These are phyloP conservation scores for Trapa incisa DNA, from an alignment of 345 rosid genomes.

Conservation along the genomic window DNA sequence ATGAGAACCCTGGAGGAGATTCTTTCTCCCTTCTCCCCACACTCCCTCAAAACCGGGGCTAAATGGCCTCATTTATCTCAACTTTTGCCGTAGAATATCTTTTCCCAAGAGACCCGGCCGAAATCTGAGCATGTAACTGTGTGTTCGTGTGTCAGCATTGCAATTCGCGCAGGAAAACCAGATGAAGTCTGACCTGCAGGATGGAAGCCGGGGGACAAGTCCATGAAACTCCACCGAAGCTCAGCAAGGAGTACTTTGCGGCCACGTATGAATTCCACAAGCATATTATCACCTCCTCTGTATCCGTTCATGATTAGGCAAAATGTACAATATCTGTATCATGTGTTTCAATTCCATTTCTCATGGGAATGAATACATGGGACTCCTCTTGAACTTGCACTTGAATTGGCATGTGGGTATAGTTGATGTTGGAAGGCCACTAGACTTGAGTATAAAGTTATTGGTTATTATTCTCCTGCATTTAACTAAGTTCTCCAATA, in stretches of 20 bases:
- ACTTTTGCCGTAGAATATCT: not conserved
- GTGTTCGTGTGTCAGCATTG: conserved; percentile 31
- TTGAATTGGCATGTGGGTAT: too few relatives aligned
- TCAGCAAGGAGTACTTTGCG: conserved; percentile 83
- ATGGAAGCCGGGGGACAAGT: conserved; percentile 96
- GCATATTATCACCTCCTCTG: not conserved
- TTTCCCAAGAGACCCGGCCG: not conserved
- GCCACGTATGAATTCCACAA: conserved; percentile 8
- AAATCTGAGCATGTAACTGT: not conserved
- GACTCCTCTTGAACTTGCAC: not conserved
- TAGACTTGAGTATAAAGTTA: too few relatives aligned
- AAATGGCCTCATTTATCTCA: not conserved
- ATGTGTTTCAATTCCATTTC: not conserved
- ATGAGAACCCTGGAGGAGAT: conserved; percentile 88
- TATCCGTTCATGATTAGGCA: not conserved
- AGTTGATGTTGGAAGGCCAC: too few relatives aligned
- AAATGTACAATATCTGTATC: not conserved
- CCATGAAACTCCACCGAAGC: conserved; percentile 95
- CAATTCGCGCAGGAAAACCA: conserved; percentile 75
- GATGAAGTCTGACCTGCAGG: conserved; percentile 99
- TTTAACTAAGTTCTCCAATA: too few relatives aligned
- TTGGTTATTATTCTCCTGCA: too few relatives aligned
- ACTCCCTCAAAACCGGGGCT: not conserved
- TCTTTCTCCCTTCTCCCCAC: not conserved
- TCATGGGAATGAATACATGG: not conserved